A percentile compares a stretch with the other conserved stretches of the same genome.
phyloP scores from a whole-genome alignment of 306 rosid genomes.

The Herpetospermum pedunculosum region DNA sequence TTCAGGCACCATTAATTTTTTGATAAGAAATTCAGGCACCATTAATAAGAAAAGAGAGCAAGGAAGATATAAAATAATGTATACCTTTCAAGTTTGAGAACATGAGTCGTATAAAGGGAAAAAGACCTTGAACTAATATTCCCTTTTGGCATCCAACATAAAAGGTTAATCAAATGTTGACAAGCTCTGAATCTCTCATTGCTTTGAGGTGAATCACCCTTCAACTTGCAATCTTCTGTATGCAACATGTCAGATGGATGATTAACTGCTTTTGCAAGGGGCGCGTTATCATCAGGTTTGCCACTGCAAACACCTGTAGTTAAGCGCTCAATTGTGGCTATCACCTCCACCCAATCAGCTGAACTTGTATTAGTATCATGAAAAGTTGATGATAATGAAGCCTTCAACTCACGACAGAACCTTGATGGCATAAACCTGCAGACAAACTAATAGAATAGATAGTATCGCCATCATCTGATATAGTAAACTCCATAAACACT shows the following conservation, averaged over 20 bases:
- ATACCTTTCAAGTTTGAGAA: constrained; percentile 89
- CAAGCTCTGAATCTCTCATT: constrained; percentile 34
- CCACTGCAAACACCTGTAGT: constrained; percentile 15
- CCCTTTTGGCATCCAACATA: constrained; percentile 44
- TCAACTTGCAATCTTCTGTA: constrained; percentile 20
- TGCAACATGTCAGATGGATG: constrained; percentile 23
- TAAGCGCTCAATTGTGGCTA: constrained; percentile 34
- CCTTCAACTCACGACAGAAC: constrained; percentile 58
- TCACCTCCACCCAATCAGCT: constrained; percentile 52
- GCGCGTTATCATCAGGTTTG: constrained; percentile 18
- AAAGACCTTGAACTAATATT: constrained; percentile 36
- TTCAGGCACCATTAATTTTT: neutral
- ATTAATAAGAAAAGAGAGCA: neutral
- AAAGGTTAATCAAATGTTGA: constrained; percentile 49
- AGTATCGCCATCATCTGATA: constrained; percentile 19
- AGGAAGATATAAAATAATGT: neutral
- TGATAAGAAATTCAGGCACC: too few species aligned
- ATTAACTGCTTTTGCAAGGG: constrained; percentile 13
- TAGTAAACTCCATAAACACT: neutral
- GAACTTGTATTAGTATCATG: constrained; percentile 29
- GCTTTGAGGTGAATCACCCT: constrained; percentile 15
- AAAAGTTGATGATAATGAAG: constrained; percentile 27
- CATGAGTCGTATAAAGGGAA: constrained; percentile 30
- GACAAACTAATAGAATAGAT: constrained; percentile 55
- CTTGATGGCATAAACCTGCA: constrained; percentile 57